Conservation (phyloP, 768 basidiomycete genomes). For the Leccinum boreale region DNA sequence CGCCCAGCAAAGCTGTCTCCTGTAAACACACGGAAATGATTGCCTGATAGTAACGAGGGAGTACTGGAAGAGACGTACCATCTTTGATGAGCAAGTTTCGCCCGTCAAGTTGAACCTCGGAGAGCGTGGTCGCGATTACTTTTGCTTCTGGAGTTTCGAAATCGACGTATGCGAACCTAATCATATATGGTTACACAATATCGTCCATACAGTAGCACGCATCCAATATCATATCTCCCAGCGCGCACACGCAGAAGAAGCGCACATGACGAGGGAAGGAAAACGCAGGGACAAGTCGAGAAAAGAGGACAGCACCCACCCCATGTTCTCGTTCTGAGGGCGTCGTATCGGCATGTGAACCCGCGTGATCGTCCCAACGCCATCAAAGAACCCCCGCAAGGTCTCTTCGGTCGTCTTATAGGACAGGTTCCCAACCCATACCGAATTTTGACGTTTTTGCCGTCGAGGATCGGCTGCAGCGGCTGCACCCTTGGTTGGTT, state of each 20-base stretch:
- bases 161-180: conserved; percentile 95
- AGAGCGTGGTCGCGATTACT: conserved; percentile 67
- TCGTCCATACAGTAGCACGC: background rate
- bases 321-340: conserved; percentile 69
- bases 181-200: conserved; percentile 5
- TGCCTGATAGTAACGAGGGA: background rate
- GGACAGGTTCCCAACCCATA: conserved; percentile 95
- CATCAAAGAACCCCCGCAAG: conserved; percentile 69
- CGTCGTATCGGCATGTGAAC: conserved; percentile 84
- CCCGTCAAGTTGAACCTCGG: conserved; percentile 81
- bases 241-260: background rate
- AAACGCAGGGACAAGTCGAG: background rate
- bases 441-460: conserved; percentile 71
- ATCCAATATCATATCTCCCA: background rate
- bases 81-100: conserved; percentile 92
- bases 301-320: conserved; percentile 48
- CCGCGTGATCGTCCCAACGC: conserved; percentile 70
- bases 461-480: conserved; percentile 13
- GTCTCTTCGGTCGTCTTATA: conserved; percentile 82
- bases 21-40: conserved; percentile 26
- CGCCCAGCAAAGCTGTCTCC: conserved; percentile 74
- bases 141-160: conserved; percentile 80
- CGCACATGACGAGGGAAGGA: too few relatives aligned
- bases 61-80: conserved; percentile 42
- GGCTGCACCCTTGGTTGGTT: background rate